Conservation (phyloP, 2,329 filamentous ascomycete genomes). For the Clonostachys byssicola region DNA sequence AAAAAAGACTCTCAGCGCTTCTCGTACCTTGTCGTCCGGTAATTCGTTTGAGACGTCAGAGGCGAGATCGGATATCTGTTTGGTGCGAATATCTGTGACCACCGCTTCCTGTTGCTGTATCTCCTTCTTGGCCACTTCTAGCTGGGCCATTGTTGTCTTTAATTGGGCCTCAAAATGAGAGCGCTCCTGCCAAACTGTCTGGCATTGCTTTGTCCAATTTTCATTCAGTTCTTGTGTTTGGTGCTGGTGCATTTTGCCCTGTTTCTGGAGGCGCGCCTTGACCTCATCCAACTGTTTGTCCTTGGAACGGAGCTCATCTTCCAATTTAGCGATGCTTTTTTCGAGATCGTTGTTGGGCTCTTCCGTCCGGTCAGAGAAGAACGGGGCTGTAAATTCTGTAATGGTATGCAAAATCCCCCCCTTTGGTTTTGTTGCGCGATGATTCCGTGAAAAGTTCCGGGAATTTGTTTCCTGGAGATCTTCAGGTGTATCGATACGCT, state of each 20-base stretch:
- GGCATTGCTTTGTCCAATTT: neutral
- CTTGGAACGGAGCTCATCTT: no score
- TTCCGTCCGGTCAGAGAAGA: no score
- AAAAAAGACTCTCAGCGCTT: neutral
- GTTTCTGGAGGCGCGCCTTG: no score
- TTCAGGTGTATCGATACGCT: no score
- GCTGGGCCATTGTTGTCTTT: neutral
- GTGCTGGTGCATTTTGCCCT: neutral
- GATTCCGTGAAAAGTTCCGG: no score
- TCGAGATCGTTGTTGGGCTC: no score
- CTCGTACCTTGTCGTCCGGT: neutral
- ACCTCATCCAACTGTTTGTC: no score
- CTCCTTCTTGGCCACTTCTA: neutral
- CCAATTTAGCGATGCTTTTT: no score
- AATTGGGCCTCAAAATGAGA: neutral
- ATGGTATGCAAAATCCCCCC: no score
- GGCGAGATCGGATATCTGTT: neutral
- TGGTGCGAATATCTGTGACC: neutral
- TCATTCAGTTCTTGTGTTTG: neutral
- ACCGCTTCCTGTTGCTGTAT: neutral
- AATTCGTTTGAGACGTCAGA: neutral
- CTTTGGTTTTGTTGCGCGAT: no score
- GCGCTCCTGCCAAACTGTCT: neutral
- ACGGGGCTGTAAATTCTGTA: no score
- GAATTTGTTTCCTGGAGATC: no score